Base-by-base conservation (phyloP, 78 protist genomes). In the Anaeramoeba flamelloides region DNA sequence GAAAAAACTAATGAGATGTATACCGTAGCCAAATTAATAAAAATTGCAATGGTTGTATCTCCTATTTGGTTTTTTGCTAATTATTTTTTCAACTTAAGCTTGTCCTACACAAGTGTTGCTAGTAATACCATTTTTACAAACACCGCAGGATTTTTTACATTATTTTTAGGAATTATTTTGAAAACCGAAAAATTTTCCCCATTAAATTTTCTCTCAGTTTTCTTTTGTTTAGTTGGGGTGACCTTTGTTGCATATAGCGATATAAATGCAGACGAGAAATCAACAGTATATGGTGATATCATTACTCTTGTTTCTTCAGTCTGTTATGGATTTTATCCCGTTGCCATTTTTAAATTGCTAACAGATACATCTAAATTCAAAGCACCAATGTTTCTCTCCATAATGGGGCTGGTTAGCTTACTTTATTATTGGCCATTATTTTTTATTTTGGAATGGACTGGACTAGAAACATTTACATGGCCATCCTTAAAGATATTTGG, bases 21-120 rank as follows among this genome's bases (percentile, higher is more conserved):
- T n/a, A n/a, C n/a, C n/a, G n/a, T 53, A 26, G 69, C 69, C 34
- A 17, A 53, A 53, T 26, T 53, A 26, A 17, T 53, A 53, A 53
- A 53, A 53, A 53, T 53, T 26, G 8, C 69, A 53, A 53, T 17
- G 17, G 17, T 17, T 26, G 17, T 53, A 53, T 8, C 69, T 26
- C 69, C 69, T 53, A 26, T 53, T 53, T 53, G 69, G 69, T 53
- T 53, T 53, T 53, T 53, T 53, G 69, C 69, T 8, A 53, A 53
- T 53, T 53, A 53, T 17, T 26, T 17, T 26, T 53, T 53, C 69
- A 53, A 53, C 17, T 53, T 53, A 53, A 53, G 69, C 69, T 53
- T 53, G 17, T 53, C 69, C 17, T 53, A 26, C 8, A 53, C 69
- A 26, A 17, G 17, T 53, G 69, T 53, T 53, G 8, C 69, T 26